Percentiles rank a stretch among this genome's conserved stretches.
Conservation (phyloP, 192 early-diverging fungal genomes). For the Coemansia asiatica region DNA sequence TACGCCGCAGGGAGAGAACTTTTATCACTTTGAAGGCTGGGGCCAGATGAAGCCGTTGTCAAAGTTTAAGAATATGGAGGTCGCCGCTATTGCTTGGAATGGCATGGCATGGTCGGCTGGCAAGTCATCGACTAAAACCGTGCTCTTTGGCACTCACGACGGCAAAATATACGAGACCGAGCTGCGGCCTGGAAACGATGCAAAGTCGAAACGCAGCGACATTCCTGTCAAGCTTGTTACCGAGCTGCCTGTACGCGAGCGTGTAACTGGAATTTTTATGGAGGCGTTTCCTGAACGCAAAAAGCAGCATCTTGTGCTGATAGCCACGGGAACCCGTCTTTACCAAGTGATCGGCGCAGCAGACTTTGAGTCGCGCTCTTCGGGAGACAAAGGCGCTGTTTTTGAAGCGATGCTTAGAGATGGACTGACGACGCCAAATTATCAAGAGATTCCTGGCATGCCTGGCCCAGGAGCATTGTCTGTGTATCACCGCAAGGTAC, state of each 20-base stretch:
- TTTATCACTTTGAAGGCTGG: slow-evolving; percentile 86
- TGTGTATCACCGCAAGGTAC: slow-evolving; percentile 34
- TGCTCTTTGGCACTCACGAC: slow-evolving; percentile 82
- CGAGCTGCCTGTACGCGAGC: slow-evolving; percentile 66
- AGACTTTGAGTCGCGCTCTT: slow-evolving; percentile 32
- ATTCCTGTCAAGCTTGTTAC: slow-evolving; percentile 65
- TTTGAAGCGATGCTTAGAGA: slow-evolving; percentile 76
- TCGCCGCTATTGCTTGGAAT: slow-evolving; percentile 93
- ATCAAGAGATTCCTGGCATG: slow-evolving; percentile 66
- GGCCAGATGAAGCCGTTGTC: slow-evolving; percentile 75
- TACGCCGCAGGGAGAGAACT: slow-evolving; percentile 87
- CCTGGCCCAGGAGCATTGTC: slow-evolving; percentile 39
- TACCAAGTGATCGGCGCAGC: slow-evolving; percentile 87
- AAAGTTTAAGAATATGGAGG: slow-evolving; percentile 77
- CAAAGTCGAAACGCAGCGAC: slow-evolving; percentile 80
- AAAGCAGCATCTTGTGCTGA: slow-evolving; percentile 78
- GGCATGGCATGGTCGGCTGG: slow-evolving; percentile 47
- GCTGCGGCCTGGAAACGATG: slow-evolving; percentile 81
- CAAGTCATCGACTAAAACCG: slow-evolving; percentile 68
- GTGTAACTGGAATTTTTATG: slow-evolving; percentile 79
- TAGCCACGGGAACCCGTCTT: slow-evolving; percentile 80
- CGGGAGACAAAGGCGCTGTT: slow-evolving; percentile 60
- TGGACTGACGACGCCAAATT: slow-evolving; percentile 65
- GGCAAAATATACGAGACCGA: slow-evolving; percentile 90
- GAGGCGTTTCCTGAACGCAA: slow-evolving; percentile 73